Evolutionary conservation across 2,329 filamentous ascomycete genomes (phyloP).

Genomic region (Aspergillus arachidicola): DNA sequence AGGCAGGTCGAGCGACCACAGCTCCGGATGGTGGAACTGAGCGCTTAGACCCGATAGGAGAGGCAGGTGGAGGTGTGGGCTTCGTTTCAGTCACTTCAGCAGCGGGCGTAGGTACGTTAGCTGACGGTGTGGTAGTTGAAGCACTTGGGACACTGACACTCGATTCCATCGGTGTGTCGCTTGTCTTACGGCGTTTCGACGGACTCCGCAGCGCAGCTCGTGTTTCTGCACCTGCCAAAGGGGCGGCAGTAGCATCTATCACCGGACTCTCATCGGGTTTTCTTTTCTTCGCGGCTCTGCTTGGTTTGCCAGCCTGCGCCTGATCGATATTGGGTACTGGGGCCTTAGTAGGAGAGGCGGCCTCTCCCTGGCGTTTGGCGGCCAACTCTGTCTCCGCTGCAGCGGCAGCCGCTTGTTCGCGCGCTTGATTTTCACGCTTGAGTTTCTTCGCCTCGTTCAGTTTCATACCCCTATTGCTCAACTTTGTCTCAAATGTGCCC

Average conservation of each 20-base stretch:
- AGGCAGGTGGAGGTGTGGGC: slow-evolving; percentile 21
- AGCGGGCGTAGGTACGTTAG: slow-evolving; percentile 33
- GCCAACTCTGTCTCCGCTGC: slow-evolving; percentile 25
- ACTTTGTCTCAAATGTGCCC: slow-evolving; percentile 51
- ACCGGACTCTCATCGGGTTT: slow-evolving; percentile 55
- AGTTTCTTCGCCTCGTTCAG: slow-evolving; percentile 64
- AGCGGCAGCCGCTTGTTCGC: slow-evolving; percentile 48
- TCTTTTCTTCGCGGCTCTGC: slow-evolving; percentile 48
- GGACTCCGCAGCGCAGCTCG: slow-evolving; percentile 31
- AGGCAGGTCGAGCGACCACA: background rate
- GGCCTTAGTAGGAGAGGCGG: slow-evolving; percentile 12
- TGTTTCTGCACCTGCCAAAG: slow-evolving; percentile 24
- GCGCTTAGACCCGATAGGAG: slow-evolving; percentile 27
- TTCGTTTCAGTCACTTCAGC: slow-evolving; percentile 23
- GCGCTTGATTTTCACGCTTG: slow-evolving; percentile 57
- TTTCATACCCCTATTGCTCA: slow-evolving; percentile 63
- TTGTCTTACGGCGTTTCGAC: slow-evolving; percentile 44
- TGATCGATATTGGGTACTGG: slow-evolving; percentile 19
- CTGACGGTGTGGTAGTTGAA: slow-evolving; percentile 42
- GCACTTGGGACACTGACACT: slow-evolving; percentile 34
- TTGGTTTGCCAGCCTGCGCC: slow-evolving; percentile 19
- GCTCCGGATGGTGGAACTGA: slow-evolving; percentile 18
- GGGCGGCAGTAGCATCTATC: slow-evolving; percentile 19
- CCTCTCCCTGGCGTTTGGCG: slow-evolving; percentile 16
- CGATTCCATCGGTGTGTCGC: slow-evolving; percentile 31